A percentile compares a stretch with the other conserved stretches of the same genome.
Evolutionary conservation across 192 early-diverging fungal genomes (phyloP).

Genomic region (Podila horticola): DNA sequence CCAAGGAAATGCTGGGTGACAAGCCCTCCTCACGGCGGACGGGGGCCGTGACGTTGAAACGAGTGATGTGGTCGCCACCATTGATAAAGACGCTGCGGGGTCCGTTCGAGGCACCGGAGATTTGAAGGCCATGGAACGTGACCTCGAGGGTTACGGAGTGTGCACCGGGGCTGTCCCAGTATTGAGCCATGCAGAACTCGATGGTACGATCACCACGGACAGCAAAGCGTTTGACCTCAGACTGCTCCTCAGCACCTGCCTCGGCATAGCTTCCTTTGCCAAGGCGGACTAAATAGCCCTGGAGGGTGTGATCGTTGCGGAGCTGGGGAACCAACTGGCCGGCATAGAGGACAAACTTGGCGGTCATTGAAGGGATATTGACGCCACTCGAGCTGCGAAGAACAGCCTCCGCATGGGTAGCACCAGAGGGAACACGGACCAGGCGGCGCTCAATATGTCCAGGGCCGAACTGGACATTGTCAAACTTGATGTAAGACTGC

Average conservation of each 20-base stretch:
- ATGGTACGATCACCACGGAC: conserved; percentile 78
- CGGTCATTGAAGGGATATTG: conserved; percentile 15
- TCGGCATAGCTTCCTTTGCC: conserved; percentile 71
- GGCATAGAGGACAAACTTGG: conserved; percentile 52
- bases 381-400: conserved; percentile 24
- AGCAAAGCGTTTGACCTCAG: conserved; percentile 61
- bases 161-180: conserved; percentile 84
- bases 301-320: conserved; percentile 69
- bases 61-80: conserved; percentile 63
- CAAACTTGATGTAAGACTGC: conserved; percentile 62
- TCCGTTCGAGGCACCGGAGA: conserved; percentile 57
- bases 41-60: conserved; percentile 75
- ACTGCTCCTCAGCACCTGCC: conserved; percentile 66
- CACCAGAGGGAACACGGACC: conserved; percentile 82
- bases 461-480: conserved; percentile 71
- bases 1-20: conserved; percentile 59
- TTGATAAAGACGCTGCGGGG: conserved; percentile 50
- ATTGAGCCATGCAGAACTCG: conserved; percentile 87
- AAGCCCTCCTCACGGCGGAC: conserved; percentile 81
- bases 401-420: conserved; percentile 75
- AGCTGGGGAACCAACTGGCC: conserved; percentile 80
- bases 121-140: conserved; percentile 82
- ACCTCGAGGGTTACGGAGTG: conserved; percentile 76
- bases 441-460: conserved; percentile 85
- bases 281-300: conserved; percentile 63